phyloP scores from a whole-genome alignment of 305 asterid genomes.

The Fraxinus baroniana region DNA sequence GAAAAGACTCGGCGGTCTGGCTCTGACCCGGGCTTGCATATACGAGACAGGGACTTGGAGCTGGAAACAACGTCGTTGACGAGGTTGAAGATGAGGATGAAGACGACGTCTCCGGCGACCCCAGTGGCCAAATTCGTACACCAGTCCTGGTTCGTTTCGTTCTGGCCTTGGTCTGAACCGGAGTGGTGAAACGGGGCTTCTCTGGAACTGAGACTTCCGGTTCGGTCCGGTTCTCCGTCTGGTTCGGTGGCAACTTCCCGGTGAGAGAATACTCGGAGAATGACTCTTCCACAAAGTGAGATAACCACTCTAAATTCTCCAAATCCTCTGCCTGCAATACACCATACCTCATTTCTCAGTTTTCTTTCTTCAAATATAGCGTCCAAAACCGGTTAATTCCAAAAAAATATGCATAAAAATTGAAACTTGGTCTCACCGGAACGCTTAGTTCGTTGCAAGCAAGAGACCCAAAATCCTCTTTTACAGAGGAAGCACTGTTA shows the following conservation, averaged over 20 bases:
- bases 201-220: constrained; percentile 24
- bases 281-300: constrained; percentile 77
- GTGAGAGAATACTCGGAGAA: constrained; percentile 47
- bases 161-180: constrained; percentile 78
- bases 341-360: constrained; percentile 9
- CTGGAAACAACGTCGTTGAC: constrained; percentile 48
- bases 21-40: constrained; percentile 18
- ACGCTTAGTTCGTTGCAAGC: constrained; percentile 42
- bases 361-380: not conserved
- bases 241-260: constrained; percentile 30
- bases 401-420: constrained; percentile 4
- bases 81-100: constrained; percentile 58
- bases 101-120: constrained; percentile 55
- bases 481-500: constrained; percentile 12
- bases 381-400: not conserved
- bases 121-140: constrained; percentile 51
- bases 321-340: constrained; percentile 57
- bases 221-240: constrained; percentile 26
- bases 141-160: constrained; percentile 61
- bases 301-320: constrained; percentile 76
- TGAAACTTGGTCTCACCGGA: constrained; percentile 43
- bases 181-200: constrained; percentile 39
- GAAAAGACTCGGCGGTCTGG: constrained; percentile 31
- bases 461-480: constrained; percentile 50
- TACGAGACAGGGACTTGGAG: constrained; percentile 22